Percentiles rank a stretch among this genome's conserved stretches.
Conservation (phyloP, 371 early-diverging fungal genomes). For the Nosema bombycis region DNA sequence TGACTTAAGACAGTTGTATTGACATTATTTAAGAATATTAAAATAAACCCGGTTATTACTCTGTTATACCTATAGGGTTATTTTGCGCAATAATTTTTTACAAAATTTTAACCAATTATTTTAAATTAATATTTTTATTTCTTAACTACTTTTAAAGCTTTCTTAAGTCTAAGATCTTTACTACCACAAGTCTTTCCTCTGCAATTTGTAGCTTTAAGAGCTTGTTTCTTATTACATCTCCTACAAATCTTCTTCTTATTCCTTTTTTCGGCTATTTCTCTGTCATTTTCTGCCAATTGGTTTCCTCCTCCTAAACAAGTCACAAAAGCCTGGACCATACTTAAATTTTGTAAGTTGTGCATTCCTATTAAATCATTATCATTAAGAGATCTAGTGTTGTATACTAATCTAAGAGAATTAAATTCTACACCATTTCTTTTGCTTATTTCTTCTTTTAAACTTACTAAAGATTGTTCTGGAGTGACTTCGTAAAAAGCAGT, state of each 20-base stretch:
- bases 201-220: conserved; percentile 49
- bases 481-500: conserved; percentile 11
- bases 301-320: conserved; percentile 49
- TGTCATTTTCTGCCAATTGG: conserved; percentile 48
- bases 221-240: conserved; percentile 52
- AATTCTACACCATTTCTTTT: neutral
- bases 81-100: no score
- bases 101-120: no score
- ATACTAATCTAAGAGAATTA: conserved; percentile 2
- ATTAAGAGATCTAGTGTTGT: conserved; percentile 20
- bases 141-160: conserved; percentile 29
- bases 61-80: no score
- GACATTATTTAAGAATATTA: no score
- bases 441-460: conserved; percentile 8
- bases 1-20: no score
- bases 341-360: conserved; percentile 9
- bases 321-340: neutral
- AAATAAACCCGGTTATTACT: no score
- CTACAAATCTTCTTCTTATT: conserved; percentile 49
- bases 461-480: neutral
- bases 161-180: conserved; percentile 54
- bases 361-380: neutral
- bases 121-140: conserved; percentile 24
- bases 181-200: conserved; percentile 51
- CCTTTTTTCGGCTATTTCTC: conserved; percentile 29